Conservation (phyloP, 352 stramenopile genomes). For the Phytopythium delawarense region DNA sequence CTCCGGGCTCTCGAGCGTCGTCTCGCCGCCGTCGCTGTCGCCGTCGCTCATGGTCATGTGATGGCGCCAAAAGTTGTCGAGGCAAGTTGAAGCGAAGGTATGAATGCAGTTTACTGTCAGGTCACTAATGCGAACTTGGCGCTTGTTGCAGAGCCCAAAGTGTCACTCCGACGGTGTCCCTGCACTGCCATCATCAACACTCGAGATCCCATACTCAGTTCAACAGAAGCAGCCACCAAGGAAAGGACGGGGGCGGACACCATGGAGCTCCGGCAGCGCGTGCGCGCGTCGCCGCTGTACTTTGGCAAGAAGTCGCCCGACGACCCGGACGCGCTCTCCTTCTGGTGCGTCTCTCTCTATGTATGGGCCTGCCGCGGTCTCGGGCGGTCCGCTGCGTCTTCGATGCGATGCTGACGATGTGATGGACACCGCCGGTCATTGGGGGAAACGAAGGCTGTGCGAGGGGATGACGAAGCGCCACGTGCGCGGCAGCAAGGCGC, state of each 20-base stretch:
- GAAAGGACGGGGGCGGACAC: not conserved
- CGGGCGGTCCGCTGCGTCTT: no score
- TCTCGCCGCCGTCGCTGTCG: slow-evolving; percentile 32
- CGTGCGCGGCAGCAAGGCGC: slow-evolving; percentile 35
- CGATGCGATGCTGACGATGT: not conserved
- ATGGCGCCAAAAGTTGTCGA: not conserved
- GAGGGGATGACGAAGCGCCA: slow-evolving; percentile 68
- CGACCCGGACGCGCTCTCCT: slow-evolving; percentile 36
- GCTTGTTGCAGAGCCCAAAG: not conserved
- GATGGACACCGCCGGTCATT: not conserved
- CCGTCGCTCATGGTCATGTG: slow-evolving; percentile 6
- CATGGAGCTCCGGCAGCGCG: slow-evolving; percentile 46
- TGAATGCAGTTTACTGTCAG: no score
- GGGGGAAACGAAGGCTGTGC: slow-evolving; percentile 42
- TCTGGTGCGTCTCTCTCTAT: slow-evolving; percentile 36
- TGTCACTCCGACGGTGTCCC: not conserved
- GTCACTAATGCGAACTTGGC: no score
- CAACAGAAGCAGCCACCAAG: not conserved
- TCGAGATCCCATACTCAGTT: not conserved
- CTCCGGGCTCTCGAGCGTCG: slow-evolving; percentile 30
- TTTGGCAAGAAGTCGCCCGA: slow-evolving; percentile 48
- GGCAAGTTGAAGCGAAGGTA: slow-evolving; percentile 25
- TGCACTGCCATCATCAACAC: not conserved
- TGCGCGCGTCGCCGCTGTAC: slow-evolving; percentile 40
- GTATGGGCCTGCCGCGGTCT: no score